Percentiles rank a stretch among this genome's conserved stretches.
Evolutionary conservation across 2,329 filamentous ascomycete species (phyloP).

Genomic region (Claviceps pazoutovae): DNA sequence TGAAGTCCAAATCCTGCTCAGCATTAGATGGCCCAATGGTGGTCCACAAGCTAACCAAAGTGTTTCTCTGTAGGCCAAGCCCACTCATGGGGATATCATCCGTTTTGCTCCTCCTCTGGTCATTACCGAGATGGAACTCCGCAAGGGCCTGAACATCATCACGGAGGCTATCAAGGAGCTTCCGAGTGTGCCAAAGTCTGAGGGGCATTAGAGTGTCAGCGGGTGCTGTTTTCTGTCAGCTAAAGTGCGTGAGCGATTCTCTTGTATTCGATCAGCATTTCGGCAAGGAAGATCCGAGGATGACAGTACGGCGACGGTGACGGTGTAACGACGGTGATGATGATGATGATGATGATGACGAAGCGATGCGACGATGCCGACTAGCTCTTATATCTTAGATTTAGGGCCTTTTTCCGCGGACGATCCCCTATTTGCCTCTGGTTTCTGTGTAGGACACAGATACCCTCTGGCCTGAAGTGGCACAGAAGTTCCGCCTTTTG

Average conservation of each 20-base stretch:
- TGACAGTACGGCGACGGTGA: background rate
- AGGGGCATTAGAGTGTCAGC: constrained; percentile 18
- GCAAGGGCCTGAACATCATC: constrained; percentile 65
- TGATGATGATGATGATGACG: background rate
- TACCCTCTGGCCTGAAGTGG: too few relatives aligned
- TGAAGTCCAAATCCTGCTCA: background rate
- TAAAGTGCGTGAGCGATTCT: constrained; percentile 12
- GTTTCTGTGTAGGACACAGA: too few relatives aligned
- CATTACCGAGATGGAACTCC: constrained; percentile 78
- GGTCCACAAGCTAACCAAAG: background rate
- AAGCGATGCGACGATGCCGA: too few relatives aligned
- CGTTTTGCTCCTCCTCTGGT: constrained; percentile 92
- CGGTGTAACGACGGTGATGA: background rate
- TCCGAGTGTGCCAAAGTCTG: constrained; percentile 37
- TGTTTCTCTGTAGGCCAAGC: constrained; percentile 59
- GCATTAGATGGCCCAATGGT: too few relatives aligned
- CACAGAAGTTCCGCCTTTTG: too few relatives aligned
- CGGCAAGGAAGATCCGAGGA: background rate
- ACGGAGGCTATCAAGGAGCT: constrained; percentile 69
- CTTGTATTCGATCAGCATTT: constrained; percentile 8
- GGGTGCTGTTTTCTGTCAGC: background rate
- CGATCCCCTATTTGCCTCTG: too few relatives aligned
- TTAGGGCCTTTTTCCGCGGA: too few relatives aligned
- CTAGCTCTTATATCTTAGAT: too few relatives aligned
- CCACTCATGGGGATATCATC: constrained; percentile 97